Evolutionary conservation across 768 basidiomycete genomes (phyloP).

Genomic region (Rhodotorula paludigena): DNA sequence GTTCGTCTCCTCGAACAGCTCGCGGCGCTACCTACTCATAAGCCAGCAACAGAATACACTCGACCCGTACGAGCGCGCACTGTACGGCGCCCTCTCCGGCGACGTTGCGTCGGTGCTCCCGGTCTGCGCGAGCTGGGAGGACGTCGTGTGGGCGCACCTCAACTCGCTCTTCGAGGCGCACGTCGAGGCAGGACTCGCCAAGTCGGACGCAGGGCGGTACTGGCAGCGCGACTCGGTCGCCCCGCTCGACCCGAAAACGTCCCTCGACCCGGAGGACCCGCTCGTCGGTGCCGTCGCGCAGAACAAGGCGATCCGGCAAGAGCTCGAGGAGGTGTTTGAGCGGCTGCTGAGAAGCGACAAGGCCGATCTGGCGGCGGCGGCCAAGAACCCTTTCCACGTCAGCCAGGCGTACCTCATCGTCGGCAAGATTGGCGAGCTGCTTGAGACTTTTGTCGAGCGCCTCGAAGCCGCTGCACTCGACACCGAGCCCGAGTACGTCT

Average conservation of each 20-base stretch:
- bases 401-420: constrained; percentile 49
- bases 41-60: constrained; percentile 54
- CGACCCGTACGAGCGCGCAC: constrained; percentile 67
- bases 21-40: background rate
- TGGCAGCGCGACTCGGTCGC: constrained; percentile 25
- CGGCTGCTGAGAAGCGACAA: constrained; percentile 44
- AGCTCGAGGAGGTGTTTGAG: constrained; percentile 47
- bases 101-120: constrained; percentile 64
- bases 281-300: constrained; percentile 10
- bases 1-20: constrained; percentile 45
- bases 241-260: background rate
- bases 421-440: constrained; percentile 56
- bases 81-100: constrained; percentile 76
- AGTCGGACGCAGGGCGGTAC: constrained; percentile 18
- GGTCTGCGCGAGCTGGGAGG: constrained; percentile 84
- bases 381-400: constrained; percentile 47
- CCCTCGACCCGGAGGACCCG: constrained; percentile 31
- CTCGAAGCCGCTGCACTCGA: constrained; percentile 42
- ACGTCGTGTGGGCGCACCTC: constrained; percentile 88
- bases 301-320: constrained; percentile 25
- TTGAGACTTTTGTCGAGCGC: constrained; percentile 55
- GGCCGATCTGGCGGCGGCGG: constrained; percentile 37
- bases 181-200: constrained; percentile 60
- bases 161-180: constrained; percentile 76
- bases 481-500: constrained; percentile 47